Evolutionary conservation across 441 rosid species (phyloP), one percentile per base, ranked within the genome.

Genomic region (Eutrema salsugineum): DNA sequence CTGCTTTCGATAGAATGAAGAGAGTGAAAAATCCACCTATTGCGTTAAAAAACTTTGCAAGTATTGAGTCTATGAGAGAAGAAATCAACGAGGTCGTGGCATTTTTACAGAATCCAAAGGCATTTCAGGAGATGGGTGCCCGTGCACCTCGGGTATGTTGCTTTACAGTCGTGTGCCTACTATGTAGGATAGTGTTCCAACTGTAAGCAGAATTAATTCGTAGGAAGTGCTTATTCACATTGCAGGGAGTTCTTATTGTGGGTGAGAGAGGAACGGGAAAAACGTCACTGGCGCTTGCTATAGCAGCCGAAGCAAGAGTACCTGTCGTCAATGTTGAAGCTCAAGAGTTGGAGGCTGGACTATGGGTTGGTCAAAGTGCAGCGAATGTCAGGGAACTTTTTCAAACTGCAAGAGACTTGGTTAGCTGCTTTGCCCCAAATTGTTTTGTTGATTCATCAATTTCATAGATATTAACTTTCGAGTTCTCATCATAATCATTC

Each of bases 291-390:
- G 97, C 99, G 19, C 81, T 90, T 46, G 99, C 99, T 74, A 91
- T 94, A 68, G 99, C 97, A 80, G 97, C 99, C 9, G 97, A 94
- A 85, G 97, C 99, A 79, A 85, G 81, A 81, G 97, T 94, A 53
- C 99, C 99, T 32, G 97, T 94, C 80, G 99, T 94, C 58, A 84
- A 87, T 47, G 85, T 94, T 69, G 79, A 83, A 78, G 97, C 99
- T 55, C 92, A 94, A 78, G 94, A 94, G 79, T 80, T 94, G 86
- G 99, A 94, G 85, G 97, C 96, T 78, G 99, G 99, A 43, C 79
- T 88, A 36, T 94, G 97, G 99, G 97, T 94, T 82, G 99, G 99
- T 63, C 99, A 94, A 82, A 87, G 99, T 82, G 99, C 99, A 56
- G 90, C 99, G 8, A 94, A 94, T 83, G 91, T 91, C 79, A 87